phyloP scores from a whole-genome alignment of 805 yeast genomes.

The Schizosaccharomyces cryophilus region DNA sequence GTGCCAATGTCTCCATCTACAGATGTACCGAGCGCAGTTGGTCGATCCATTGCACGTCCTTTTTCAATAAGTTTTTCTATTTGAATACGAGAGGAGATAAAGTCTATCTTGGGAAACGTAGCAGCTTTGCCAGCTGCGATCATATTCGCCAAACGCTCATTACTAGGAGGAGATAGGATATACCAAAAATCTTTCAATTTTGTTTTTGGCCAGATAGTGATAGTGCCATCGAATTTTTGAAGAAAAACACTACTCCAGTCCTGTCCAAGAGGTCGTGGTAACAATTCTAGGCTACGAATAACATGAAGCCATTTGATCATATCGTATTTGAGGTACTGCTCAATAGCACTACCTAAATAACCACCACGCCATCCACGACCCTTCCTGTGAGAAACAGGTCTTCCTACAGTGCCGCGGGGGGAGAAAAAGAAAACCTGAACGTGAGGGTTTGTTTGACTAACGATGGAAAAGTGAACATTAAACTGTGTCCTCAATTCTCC shows the following conservation, averaged over 20 bases:
- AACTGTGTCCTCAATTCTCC: constrained; percentile 49
- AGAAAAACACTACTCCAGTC: constrained; percentile 64
- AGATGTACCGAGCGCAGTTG: background rate
- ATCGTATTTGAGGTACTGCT: constrained; percentile 45
- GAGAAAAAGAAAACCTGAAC: constrained; percentile 51
- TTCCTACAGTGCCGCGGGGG: constrained; percentile 58
- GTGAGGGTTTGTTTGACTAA: constrained; percentile 67
- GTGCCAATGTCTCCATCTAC: background rate
- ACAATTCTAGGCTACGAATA: constrained; percentile 35
- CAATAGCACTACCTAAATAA: constrained; percentile 44
- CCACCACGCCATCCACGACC: constrained; percentile 50
- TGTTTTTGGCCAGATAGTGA: constrained; percentile 45
- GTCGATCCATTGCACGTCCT: constrained; percentile 4
- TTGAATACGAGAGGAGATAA: constrained; percentile 35
- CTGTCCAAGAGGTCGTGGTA: constrained; percentile 45
- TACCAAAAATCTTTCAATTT: constrained; percentile 32
- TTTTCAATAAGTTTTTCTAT: constrained; percentile 39
- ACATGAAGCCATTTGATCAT: constrained; percentile 55
- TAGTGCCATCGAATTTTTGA: constrained; percentile 49
- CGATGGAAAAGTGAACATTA: constrained; percentile 51
- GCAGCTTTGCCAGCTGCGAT: constrained; percentile 38
- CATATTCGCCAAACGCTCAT: constrained; percentile 28
- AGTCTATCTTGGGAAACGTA: constrained; percentile 40
- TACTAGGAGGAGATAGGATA: constrained; percentile 44
- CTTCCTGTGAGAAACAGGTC: constrained; percentile 40